Conservation (phyloP, 2,329 filamentous ascomycete genomes). For the Phaeosphaeria sp. region DNA sequence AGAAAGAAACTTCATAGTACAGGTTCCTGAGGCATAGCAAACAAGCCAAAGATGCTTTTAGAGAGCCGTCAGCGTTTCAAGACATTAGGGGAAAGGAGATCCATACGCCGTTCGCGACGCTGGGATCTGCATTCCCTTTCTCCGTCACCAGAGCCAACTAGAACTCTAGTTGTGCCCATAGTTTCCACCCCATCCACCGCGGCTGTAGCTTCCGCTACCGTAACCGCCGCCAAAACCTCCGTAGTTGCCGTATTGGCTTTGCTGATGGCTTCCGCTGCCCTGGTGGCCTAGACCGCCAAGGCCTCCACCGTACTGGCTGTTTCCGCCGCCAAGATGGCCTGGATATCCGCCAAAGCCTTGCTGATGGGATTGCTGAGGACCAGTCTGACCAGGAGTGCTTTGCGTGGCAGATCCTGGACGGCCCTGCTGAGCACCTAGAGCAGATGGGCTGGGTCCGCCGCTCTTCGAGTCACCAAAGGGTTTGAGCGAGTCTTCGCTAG, state of each 20-base stretch:
- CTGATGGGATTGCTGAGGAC: slow-evolving; percentile 63
- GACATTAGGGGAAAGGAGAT: slow-evolving; percentile 20
- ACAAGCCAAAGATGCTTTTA: slow-evolving; percentile 35
- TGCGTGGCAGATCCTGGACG: slow-evolving; percentile 70
- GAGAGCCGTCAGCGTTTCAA: slow-evolving; percentile 30
- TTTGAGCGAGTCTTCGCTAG: slow-evolving; percentile 63
- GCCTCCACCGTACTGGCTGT: slow-evolving; percentile 60
- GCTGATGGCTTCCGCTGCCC: slow-evolving; percentile 53
- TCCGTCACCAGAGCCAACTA: slow-evolving; percentile 3
- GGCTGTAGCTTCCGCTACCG: slow-evolving; percentile 51
- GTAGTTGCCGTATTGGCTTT: slow-evolving; percentile 52
- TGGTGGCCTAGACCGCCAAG: slow-evolving; percentile 61
- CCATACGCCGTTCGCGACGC: slow-evolving; percentile 27
- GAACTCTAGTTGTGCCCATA: slow-evolving; percentile 48
- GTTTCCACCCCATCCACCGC: slow-evolving; percentile 59
- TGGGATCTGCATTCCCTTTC: slow-evolving; percentile 34
- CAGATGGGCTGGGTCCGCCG: slow-evolving; percentile 65
- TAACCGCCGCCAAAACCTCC: slow-evolving; percentile 50
- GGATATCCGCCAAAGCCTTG: slow-evolving; percentile 65
- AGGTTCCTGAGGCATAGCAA: slow-evolving; percentile 32
- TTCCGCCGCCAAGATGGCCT: slow-evolving; percentile 54
- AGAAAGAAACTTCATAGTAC: slow-evolving; percentile 43
- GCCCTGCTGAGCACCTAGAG: slow-evolving; percentile 64
- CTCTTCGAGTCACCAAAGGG: slow-evolving; percentile 64
- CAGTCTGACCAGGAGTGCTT: slow-evolving; percentile 60